Percentiles rank a stretch among this genome's conserved stretches.
These are phyloP conservation scores for Tephrocybe sp. DNA, from an alignment of 768 basidiomycete species.

Conservation along the genomic window DNA sequence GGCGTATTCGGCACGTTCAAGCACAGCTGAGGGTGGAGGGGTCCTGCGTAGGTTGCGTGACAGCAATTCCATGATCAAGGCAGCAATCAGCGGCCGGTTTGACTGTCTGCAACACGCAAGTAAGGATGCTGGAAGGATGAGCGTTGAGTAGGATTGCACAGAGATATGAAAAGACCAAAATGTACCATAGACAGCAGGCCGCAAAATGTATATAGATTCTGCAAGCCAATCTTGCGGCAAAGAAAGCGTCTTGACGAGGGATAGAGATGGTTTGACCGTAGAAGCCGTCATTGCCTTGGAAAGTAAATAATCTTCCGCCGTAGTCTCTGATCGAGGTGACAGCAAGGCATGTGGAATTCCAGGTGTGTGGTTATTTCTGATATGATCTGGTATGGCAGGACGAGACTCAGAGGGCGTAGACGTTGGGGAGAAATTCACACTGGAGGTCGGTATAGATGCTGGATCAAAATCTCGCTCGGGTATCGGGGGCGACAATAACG, in stretches of 20 bases:
- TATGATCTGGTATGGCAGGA: conserved; percentile 70
- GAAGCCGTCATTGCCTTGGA: conserved; percentile 75
- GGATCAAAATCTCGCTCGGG: conserved; percentile 90
- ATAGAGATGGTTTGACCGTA: conserved; percentile 67
- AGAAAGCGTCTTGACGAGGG: conserved; percentile 59
- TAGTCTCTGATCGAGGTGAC: conserved; percentile 49
- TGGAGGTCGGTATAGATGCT: conserved; percentile 53
- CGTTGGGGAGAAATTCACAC: conserved; percentile 56
- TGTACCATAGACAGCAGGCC: conserved; percentile 78
- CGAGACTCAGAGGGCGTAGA: conserved; percentile 53
- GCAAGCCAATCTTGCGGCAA: conserved; percentile 72
- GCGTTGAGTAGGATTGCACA: conserved; percentile 11
- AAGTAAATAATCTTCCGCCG: conserved; percentile 79
- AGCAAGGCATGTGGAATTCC: conserved; percentile 65
- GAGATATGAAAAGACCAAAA: background rate
- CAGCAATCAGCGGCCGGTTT: conserved; percentile 61
- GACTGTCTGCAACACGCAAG: conserved; percentile 46
- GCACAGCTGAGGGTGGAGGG: conserved; percentile 55
- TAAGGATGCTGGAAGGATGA: conserved; percentile 32
- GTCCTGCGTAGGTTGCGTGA: conserved; percentile 72
- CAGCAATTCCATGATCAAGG: conserved; percentile 67
- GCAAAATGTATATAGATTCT: conserved; percentile 66
- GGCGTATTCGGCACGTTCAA: conserved; percentile 80
- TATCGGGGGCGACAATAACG: conserved; percentile 72
- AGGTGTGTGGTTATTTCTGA: conserved; percentile 73